These are phyloP conservation scores for Garcia nutans DNA, from an alignment of 345 rosid species.

Conservation along the genomic window DNA sequence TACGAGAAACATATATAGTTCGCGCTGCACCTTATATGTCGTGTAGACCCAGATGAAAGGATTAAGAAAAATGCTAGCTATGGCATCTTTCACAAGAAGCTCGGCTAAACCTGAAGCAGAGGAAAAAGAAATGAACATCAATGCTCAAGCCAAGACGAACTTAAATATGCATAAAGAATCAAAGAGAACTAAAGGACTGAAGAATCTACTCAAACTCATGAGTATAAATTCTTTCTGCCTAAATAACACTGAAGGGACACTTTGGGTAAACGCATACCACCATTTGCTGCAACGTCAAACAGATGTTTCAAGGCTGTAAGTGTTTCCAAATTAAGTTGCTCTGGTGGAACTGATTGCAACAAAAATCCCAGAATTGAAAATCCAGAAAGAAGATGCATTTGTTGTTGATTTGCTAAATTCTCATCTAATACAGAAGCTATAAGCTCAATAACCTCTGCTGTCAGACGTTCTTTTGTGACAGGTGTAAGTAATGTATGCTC, in stretches of 20 bases:
- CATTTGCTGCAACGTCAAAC: conserved; percentile 62
- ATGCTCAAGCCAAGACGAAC: not conserved
- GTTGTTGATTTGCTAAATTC: conserved; percentile 86
- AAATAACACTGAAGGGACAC: not conserved
- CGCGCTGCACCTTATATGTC: conserved; percentile 83
- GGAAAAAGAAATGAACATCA: conserved; percentile 4
- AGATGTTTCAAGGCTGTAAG: conserved; percentile 87
- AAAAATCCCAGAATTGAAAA: conserved; percentile 83
- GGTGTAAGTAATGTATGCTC: conserved; percentile 57
- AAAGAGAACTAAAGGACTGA: conserved; percentile 11
- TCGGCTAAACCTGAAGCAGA: conserved; percentile 62
- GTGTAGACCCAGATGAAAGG: conserved; percentile 87
- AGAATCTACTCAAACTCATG: not conserved
- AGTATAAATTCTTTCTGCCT: not conserved
- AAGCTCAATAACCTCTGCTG: conserved; percentile 92
- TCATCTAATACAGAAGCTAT: conserved; percentile 93
- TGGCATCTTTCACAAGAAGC: conserved; percentile 77
- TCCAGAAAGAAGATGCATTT: conserved; percentile 93
- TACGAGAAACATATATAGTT: conserved; percentile 87
- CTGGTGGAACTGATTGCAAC: conserved; percentile 81
- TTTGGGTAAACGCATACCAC: conserved; percentile 55
- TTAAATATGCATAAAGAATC: conserved; percentile 1
- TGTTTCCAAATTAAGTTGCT: conserved; percentile 88
- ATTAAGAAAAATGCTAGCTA: conserved; percentile 81
- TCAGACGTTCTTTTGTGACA: conserved; percentile 67